These are phyloP conservation scores for Zopfochytrium polystomum DNA, from an alignment of 371 early-diverging fungal genomes.

Conservation along the genomic window DNA sequence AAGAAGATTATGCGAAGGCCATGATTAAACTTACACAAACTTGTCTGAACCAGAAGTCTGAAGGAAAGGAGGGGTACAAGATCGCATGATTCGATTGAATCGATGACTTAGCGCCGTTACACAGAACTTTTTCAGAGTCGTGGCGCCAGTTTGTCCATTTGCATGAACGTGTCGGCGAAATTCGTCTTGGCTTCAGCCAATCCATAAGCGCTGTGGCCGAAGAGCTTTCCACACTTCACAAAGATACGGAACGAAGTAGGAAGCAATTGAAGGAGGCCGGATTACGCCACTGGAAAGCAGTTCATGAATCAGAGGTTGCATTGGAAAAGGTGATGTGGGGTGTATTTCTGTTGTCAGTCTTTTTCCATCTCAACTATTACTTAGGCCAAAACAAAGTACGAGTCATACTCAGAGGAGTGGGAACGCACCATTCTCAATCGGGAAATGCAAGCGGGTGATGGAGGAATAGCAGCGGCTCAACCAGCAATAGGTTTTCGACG, in stretches of 20 bases:
- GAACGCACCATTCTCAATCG: constrained; percentile 59
- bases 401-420: constrained; percentile 69
- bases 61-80: neutral
- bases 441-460: constrained; percentile 15
- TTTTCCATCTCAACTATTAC: neutral
- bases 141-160: constrained; percentile 45
- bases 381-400: constrained; percentile 66
- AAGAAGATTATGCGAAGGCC: constrained; percentile 47
- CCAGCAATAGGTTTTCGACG: constrained; percentile 3
- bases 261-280: constrained; percentile 78
- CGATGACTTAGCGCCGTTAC: neutral
- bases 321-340: constrained; percentile 65
- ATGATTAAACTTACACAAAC: constrained; percentile 40
- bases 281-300: constrained; percentile 59
- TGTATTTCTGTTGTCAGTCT: neutral
- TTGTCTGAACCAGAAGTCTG: neutral
- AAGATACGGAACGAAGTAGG: constrained; percentile 72
- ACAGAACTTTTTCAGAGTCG: constrained; percentile 27
- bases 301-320: constrained; percentile 61
- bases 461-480: too few relatives aligned
- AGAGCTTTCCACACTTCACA: constrained; percentile 62
- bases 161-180: constrained; percentile 74
- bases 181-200: constrained; percentile 58
- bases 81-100: neutral
- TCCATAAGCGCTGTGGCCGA: constrained; percentile 64